Base-by-base conservation (phyloP, 768 basidiomycete genomes). In the Russula foetens region DNA sequence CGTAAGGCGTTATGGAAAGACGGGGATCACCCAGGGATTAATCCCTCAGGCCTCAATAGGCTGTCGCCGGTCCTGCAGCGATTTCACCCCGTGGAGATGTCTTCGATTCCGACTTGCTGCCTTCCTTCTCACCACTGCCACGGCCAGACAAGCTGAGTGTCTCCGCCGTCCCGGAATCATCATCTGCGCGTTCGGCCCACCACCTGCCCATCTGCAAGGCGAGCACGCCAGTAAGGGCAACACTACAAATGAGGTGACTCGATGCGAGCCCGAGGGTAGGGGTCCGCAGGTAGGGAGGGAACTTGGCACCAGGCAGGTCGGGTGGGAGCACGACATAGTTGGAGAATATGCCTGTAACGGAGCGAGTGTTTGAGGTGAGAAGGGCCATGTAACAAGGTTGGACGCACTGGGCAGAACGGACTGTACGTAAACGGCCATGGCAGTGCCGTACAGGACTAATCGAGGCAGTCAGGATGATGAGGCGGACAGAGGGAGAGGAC, bases 171-270 rank as follows among this genome's bases (percentile, higher is more conserved):
- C 35, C 38, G 38, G 81, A 81, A 33, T 84, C 84, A 33, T 73
- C 74, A 63, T 90, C 88, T 17, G 84, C 77, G 31, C 81, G 81
- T 69, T 93, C 91, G 4, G 86, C 88, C 90, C 90, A 93, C 75
- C 84, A 87, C 46, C 90, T 81, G 47, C 86, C 88, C 0, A 90
- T 89, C 74, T 93, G 91, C 26, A 93, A 79, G 9, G 84, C 82
- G 35, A 93, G 75, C 28, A 93, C 87, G n/a, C 91, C 91, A 0
- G 91, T 93, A 56, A 93, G 79, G 0, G 89, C 88, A 49, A 93
- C 91, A 69, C 88, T 88, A 76, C 88, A 92, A 59, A 92, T 82
- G 68, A 93, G 86, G 69, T 93, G 83, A 67, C 82, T 85, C 29
- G 90, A 89, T 0, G 91, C 91, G 53, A 93, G 84, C 59, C 88